These are phyloP conservation scores for Diaporthe sp. DNA, from an alignment of 2,329 filamentous ascomycete species.

Conservation along the genomic window DNA sequence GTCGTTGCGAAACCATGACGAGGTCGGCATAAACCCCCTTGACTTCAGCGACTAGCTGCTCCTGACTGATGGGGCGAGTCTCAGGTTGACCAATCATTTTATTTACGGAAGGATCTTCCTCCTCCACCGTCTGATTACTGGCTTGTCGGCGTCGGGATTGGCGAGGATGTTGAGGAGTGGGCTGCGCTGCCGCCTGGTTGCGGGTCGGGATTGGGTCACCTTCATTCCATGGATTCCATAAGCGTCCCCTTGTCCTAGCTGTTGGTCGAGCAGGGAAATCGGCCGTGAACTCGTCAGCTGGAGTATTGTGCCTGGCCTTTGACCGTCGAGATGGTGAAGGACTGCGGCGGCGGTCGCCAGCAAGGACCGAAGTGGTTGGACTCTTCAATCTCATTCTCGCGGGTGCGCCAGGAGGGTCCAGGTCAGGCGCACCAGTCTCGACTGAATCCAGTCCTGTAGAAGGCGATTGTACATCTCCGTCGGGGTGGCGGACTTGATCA, in stretches of 20 bases:
- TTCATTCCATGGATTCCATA: conserved; percentile 36
- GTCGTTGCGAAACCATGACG: no score
- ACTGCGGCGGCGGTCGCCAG: not conserved
- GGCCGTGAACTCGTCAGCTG: conserved; percentile 2
- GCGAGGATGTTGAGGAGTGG: not conserved
- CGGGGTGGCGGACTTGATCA: no score
- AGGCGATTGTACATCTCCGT: no score
- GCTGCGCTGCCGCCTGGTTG: not conserved
- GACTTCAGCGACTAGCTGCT: conserved; percentile 85
- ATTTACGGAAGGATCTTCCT: conserved; percentile 42
- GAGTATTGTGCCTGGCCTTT: not conserved
- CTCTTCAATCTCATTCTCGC: no score
- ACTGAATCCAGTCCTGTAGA: no score
- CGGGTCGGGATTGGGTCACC: conserved; percentile 21
- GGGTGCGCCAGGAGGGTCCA: no score
- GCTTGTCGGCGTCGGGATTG: not conserved
- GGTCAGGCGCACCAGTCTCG: no score
- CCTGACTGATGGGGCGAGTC: conserved; percentile 79
- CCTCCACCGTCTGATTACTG: conserved; percentile 1
- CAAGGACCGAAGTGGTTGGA: no score
- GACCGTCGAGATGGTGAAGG: no score
- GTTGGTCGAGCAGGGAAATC: conserved; percentile 23
- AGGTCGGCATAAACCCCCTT: conserved; percentile 80
- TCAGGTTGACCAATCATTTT: conserved; percentile 65
- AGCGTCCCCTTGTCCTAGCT: conserved; percentile 7